Evolutionary conservation across 805 yeast genomes (phyloP), one percentile per base, ranked within the genome.

Genomic region (Teunomyces kruisii): DNA sequence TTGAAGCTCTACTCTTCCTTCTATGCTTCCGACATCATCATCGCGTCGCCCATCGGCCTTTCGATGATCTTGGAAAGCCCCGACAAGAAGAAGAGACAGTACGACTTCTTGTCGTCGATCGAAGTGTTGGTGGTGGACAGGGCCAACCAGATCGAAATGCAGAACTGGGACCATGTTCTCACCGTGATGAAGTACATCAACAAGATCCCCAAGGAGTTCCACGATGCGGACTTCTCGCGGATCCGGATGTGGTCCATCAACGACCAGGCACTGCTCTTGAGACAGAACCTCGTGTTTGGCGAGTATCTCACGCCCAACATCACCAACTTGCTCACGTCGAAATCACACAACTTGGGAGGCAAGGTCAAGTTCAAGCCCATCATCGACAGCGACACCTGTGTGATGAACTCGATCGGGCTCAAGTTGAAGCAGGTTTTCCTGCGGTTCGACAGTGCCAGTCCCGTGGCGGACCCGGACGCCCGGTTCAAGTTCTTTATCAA

Each of bases 21-120:
- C 58, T 87, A 88, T 59, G 80, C 83, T 37, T 84, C 96, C 1
- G 99, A 94, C 66, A 72, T 94, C 13, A 83, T 94, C 10, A 62
- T 94, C 22, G 96, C 96, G 35, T 89, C 97, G 6, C 97, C 99
- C 3, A 76, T 94, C 48, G 98, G 98, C 0, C 70, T 94, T 39
- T 58, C 72, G 9, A 75, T 89, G 77, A 80, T 91, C 36, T 68
- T 90, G 49, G 96, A 88, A 49, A 82, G 81, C 52, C 69, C 68
- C 28, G 68, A 72, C 54, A 73, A 70, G 58, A 64, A 69, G 58
- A 80, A 82, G 58, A 72, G 84, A 46, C 89, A 85, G 53, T 79
- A 76, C 45, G 97, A 91, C 62, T 94, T 90, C 57, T 67, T 94
- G 47, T 84, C 95, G 28, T 90, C 97, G 1, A 88, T 94, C 52